Conservation (phyloP, 1,139 yeast species). For the Kodamaea alishanica region DNA sequence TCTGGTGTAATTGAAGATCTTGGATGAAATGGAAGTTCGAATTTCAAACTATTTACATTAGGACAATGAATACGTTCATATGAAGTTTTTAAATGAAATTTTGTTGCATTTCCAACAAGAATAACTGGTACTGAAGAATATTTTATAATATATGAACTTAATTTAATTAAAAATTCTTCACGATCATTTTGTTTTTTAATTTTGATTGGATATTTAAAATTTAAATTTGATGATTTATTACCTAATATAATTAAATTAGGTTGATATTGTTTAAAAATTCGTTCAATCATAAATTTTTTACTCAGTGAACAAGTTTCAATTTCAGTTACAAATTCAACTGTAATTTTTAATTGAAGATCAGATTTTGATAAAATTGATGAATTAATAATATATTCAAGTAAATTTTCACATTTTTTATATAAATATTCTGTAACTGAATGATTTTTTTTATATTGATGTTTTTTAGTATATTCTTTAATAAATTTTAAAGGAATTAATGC, state of each 20-base stretch:
- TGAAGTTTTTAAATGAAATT: conserved; percentile 6
- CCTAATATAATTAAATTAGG: conserved; percentile 37
- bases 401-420: conserved; percentile 35
- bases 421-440: conserved; percentile 27
- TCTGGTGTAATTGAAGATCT: not conserved
- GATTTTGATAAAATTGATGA: conserved; percentile 18
- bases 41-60: not conserved
- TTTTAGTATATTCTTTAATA: conserved; percentile 17
- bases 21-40: not conserved
- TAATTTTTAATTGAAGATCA: conserved; percentile 42
- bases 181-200: conserved; percentile 21
- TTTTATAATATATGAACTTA: conserved; percentile 39
- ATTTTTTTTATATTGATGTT: conserved; percentile 7
- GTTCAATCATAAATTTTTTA: conserved; percentile 34
- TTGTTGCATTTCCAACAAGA: conserved; percentile 31
- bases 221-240: conserved; percentile 38
- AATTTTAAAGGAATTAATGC: conserved; percentile 35
- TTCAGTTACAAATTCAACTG: conserved; percentile 50
- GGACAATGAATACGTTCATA: not conserved
- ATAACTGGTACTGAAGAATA: conserved; percentile 42
- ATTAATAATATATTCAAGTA: conserved; percentile 38
- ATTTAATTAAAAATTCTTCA: conserved; percentile 31
- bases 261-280: conserved; percentile 39
- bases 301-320: conserved; percentile 4
- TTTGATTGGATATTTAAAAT: conserved; percentile 42